Conservation (phyloP, 2,329 filamentous ascomycete genomes). For the Alternaria tenuissima region DNA sequence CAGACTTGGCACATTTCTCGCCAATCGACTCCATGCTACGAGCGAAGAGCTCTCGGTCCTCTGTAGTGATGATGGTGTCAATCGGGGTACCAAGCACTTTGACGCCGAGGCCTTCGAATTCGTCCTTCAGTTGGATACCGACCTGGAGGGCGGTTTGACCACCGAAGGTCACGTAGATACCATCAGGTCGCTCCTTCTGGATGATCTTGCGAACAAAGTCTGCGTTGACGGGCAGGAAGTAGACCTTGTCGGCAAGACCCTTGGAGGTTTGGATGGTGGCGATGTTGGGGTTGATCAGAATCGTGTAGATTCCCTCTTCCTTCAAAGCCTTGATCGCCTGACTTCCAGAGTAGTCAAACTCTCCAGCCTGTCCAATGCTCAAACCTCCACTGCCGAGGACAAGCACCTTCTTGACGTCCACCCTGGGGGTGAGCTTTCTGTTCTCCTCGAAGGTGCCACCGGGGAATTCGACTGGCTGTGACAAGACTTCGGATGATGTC, state of each 20-base stretch:
- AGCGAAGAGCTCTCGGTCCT: conserved; percentile 96
- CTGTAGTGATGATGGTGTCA: conserved; percentile 97
- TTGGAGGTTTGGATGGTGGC: conserved; percentile 99
- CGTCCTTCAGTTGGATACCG: conserved; percentile 96
- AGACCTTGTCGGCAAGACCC: conserved; percentile 96
- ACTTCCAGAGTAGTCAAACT: conserved; percentile 98
- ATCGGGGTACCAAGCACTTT: conserved; percentile 96
- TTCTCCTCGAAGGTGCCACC: conserved; percentile 85
- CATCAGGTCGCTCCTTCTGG: conserved; percentile 89
- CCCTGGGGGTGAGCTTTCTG: conserved; percentile 75
- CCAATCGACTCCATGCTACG: conserved; percentile 98
- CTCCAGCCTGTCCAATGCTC: conserved; percentile 96
- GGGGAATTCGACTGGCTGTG: conserved; percentile 82
- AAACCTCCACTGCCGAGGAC: conserved; percentile 94
- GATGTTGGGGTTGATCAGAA: conserved; percentile 99
- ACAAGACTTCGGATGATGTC: conserved; percentile 70
- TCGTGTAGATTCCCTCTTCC: conserved; percentile 96
- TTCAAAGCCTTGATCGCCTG: conserved; percentile 99
- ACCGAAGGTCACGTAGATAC: conserved; percentile 97
- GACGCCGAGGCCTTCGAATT: conserved; percentile 91
- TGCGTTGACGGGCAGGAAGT: conserved; percentile 95
- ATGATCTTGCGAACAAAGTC: conserved; percentile 99
- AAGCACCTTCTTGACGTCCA: conserved; percentile 91
- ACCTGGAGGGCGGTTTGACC: conserved; percentile 97
- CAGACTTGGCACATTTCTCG: conserved; percentile 97